Evolutionary conservation across 177 flowering plant species (phyloP).

Genomic region (Vitis hybrid): DNA sequence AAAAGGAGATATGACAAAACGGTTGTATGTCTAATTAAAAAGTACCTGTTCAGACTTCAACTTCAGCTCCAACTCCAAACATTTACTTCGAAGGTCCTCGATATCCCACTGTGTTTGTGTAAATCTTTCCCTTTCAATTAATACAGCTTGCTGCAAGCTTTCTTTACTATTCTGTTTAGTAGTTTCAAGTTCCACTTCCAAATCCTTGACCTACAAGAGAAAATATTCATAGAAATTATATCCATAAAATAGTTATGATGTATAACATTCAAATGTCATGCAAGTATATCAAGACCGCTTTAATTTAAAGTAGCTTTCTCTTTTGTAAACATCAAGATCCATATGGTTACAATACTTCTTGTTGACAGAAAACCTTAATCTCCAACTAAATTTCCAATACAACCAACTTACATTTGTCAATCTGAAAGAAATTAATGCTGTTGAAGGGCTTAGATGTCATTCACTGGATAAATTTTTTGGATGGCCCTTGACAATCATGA

Average conservation of each 20-base stretch:
- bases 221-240: conserved; percentile 1
- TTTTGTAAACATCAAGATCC: too few relatives aligned
- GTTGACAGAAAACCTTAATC: too few relatives aligned
- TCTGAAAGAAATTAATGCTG: too few relatives aligned
- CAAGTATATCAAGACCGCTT: too few relatives aligned
- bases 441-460: too few relatives aligned
- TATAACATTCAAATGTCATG: too few relatives aligned
- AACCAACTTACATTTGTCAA: too few relatives aligned
- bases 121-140: conserved; percentile 78
- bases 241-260: neutral
- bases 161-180: conserved; percentile 78
- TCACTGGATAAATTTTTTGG: too few relatives aligned
- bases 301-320: too few relatives aligned
- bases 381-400: too few relatives aligned
- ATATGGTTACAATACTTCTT: too few relatives aligned
- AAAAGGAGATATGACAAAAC: neutral
- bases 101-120: conserved; percentile 99
- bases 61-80: conserved; percentile 72
- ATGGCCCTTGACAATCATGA: too few relatives aligned
- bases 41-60: conserved; percentile 73
- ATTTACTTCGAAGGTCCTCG: conserved; percentile 85
- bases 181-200: conserved; percentile 93
- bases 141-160: conserved; percentile 79
- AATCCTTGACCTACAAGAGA: conserved; percentile 79
- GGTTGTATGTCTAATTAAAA: conserved; percentile 1